Evolutionary conservation across 2,329 filamentous ascomycete genomes (phyloP).

Genomic region (Claviceps maximensis): DNA sequence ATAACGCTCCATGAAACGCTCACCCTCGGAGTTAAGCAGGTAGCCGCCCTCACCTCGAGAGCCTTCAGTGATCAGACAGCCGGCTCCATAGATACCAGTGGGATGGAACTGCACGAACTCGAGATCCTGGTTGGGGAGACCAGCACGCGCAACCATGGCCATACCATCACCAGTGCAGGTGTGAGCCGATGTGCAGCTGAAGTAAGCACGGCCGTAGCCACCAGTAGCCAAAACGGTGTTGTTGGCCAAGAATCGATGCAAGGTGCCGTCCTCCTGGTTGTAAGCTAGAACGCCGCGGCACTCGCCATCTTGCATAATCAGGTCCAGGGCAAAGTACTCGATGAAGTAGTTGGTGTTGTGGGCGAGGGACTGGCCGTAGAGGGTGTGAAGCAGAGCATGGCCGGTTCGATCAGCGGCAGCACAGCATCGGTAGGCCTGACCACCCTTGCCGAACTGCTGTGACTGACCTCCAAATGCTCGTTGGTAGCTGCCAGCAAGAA

Average conservation of each 20-base stretch:
- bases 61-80: conserved; percentile 94
- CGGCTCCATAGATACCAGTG: conserved; percentile 96
- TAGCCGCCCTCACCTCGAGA: conserved; percentile 97
- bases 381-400: conserved; percentile 93
- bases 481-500: conserved; percentile 56
- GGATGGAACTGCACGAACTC: conserved; percentile 99
- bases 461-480: conserved; percentile 97
- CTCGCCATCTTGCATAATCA: conserved; percentile 95
- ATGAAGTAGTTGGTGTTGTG: conserved; percentile 99
- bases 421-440: conserved; percentile 94
- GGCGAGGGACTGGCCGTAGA: conserved; percentile 91
- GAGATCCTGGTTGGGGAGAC: conserved; percentile 96
- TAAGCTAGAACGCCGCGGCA: conserved; percentile 95
- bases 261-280: conserved; percentile 96
- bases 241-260: conserved; percentile 92
- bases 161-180: conserved; percentile 98
- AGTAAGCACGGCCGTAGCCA: conserved; percentile 96
- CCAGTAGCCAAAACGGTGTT: conserved; percentile 95
- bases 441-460: conserved; percentile 88
- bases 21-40: conserved; percentile 92
- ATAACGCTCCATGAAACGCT: conserved; percentile 99
- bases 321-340: conserved; percentile 92
- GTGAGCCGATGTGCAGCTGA: conserved; percentile 95
- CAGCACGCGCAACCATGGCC: conserved; percentile 97
- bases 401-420: conserved; percentile 94